These are phyloP conservation scores for Chlorokybus atmophyticus DNA, from an alignment of 139 green algal species.

Conservation along the genomic window DNA sequence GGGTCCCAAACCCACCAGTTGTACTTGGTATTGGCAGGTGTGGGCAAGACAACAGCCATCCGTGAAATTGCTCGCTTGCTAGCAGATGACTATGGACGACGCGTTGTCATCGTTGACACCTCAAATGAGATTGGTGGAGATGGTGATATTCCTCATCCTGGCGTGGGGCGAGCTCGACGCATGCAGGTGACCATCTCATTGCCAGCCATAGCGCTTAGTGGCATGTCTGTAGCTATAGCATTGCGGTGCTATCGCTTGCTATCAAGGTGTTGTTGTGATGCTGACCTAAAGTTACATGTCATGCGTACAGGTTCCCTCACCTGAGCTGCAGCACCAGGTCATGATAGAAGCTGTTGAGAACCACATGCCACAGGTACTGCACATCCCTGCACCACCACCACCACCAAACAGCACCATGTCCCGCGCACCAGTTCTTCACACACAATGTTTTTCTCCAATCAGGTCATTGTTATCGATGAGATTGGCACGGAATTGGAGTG, in stretches of 20 bases:
- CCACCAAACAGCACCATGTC: too few relatives aligned
- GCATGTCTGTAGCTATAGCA: too few relatives aligned
- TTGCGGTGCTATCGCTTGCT: too few relatives aligned
- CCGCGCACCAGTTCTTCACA: background rate
- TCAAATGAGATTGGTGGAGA: slow-evolving; percentile 88
- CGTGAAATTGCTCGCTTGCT: slow-evolving; percentile 55
- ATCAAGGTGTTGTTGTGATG: too few relatives aligned
- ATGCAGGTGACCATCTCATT: too few relatives aligned
- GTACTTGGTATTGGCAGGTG: too few relatives aligned
- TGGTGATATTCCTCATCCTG: slow-evolving; percentile 58
- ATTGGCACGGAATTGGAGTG: slow-evolving; percentile 58
- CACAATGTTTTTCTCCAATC: too few relatives aligned
- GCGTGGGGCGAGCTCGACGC: slow-evolving; percentile 28
- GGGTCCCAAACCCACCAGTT: background rate
- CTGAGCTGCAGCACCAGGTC: slow-evolving; percentile 32
- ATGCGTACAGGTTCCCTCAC: slow-evolving; percentile 22
- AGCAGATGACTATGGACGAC: slow-evolving; percentile 29
- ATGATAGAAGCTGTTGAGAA: slow-evolving; percentile 67
- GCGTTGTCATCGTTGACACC: slow-evolving; percentile 83
- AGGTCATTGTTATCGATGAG: slow-evolving; percentile 70
- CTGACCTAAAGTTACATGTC: too few relatives aligned
- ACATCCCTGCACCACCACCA: too few relatives aligned
- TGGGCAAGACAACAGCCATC: slow-evolving; percentile 77
- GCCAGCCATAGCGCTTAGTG: too few relatives aligned
- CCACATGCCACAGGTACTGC: slow-evolving; percentile 73